Evolutionary conservation across 495 filamentous ascomycete species (phyloP), one percentile per base, ranked within the genome.

Genomic region (Astrothelium subdiscretum): DNA sequence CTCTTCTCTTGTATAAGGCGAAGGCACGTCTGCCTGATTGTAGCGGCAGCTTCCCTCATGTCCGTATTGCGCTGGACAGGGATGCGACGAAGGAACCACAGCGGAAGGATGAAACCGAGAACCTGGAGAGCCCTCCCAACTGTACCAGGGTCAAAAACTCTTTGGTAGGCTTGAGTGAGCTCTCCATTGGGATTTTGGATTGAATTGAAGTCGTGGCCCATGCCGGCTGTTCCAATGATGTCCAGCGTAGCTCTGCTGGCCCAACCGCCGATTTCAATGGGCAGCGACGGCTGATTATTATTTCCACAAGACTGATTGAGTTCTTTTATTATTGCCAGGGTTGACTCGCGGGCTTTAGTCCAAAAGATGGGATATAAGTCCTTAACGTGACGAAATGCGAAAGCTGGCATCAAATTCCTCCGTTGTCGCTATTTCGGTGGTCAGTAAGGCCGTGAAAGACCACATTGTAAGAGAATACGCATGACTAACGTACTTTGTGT

Each of bases 311-410:
- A 54, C 20, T 5, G 12, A 27, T 20, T 26, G 11, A 67, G 31
- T 20, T 79, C 70, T 13, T 71, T 63, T 3, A 35, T 65, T 8
- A 38, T 31, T 31, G 42, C 26, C 11, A 24, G 58, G 24, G 24
- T 57, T 2, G 62, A 32, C 58, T 79, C 76, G 6, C 64, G 51
- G 0, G 80, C 79, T 72, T 95, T 95, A 48, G 65, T 44, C 90
- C 90, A 96, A 74, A 97, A 96, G 2, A 86, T 68, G 0, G 91
- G 85, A 60, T 94, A 94, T 0, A 96, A 79, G 59, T 94, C 83
- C 69, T 95, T 95, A 71, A 96, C 76, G 67, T 95, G 92, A 20
- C 89, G 80, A 69, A 87, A 95, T 13, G 85, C 76, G 68, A 97
- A 97, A 0, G 90, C 91, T 1, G 91, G 91, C 78, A 88, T 83